Evolutionary conservation across 768 basidiomycete genomes (phyloP), one percentile per base, ranked within the genome.

Genomic region (Candolleomyces eurysporus): DNA sequence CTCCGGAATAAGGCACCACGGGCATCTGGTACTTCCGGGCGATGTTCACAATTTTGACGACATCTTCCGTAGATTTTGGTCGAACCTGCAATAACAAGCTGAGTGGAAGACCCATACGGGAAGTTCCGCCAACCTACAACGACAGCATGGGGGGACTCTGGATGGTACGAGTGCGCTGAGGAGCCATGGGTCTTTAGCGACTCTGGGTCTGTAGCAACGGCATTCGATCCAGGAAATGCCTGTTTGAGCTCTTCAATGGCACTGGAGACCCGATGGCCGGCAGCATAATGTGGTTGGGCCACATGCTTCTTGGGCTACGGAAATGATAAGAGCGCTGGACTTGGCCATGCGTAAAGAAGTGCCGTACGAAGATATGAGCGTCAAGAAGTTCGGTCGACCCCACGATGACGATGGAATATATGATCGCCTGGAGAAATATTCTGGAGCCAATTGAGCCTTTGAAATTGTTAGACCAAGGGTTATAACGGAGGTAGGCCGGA

Each of bases 1-100:
- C 94, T 2, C 93, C 94, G 52, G 89, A 87, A 67, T 89, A 95
- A 2, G 93, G 85, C 16, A 85, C 85, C 30, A 96, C 80, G 3
- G 95, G 94, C 39, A 96, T 78, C 51, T 78, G 78, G 71, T 86
- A 89, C 69, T 87, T 86, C 49, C 83, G 78, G 0, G 95, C 87
- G 46, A 94, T 83, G 61, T 90, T 84, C 61, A 97, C 88, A 54
- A 92, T 78, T 61, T 84, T 82, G 59, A 92, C 87, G 2, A 97
- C 92, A 68, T 97, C 94, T 58, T 88, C 85, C 0, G 94, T 96
- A 58, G 78, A 84, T 39, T 72, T 71, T 6, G 86, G 86, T 53
- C 82, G 82, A 55, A 90, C 85, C 83, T 73, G 77, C 68, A 60
- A 39, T 14, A 31, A 16, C 32, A 3, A 3, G n/a, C 36, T 16